Conservation (phyloP, 768 basidiomycete genomes). For the Podaxis pistillaris region DNA sequence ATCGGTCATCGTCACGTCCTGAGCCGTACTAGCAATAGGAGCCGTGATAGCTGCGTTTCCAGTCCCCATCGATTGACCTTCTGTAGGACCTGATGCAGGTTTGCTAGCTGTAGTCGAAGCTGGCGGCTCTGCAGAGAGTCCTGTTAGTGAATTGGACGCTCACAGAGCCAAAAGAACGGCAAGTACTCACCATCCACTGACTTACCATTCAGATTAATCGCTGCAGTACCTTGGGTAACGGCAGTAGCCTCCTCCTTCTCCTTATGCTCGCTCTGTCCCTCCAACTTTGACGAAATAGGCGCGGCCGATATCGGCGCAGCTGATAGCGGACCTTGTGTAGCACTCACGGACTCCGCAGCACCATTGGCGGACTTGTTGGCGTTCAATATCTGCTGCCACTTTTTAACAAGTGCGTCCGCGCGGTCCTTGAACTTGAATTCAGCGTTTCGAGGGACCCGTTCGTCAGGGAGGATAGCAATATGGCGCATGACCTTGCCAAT, state of each 20-base stretch:
- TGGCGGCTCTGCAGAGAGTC: not conserved
- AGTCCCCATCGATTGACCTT: not conserved
- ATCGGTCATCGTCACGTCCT: slow-evolving; percentile 6
- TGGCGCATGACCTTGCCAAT: slow-evolving; percentile 89
- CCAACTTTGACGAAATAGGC: slow-evolving; percentile 12
- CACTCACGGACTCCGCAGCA: not conserved
- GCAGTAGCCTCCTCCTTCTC: slow-evolving; percentile 17
- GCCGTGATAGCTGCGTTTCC: not conserved
- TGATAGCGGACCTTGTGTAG: slow-evolving; percentile 1
- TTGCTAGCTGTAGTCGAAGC: not conserved
- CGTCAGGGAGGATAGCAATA: slow-evolving; percentile 55
- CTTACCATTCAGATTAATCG: slow-evolving; percentile 35
- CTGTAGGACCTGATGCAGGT: not conserved
- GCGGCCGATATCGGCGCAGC: slow-evolving; percentile 7
- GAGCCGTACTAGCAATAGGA: not conserved
- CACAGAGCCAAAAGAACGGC: not conserved
- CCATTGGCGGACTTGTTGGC: slow-evolving; percentile 29
- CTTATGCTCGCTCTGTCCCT: not conserved
- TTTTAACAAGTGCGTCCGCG: slow-evolving; percentile 65
- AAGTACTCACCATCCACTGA: slow-evolving; percentile 16
- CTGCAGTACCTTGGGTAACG: slow-evolving; percentile 28
- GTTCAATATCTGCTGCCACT: slow-evolving; percentile 60
- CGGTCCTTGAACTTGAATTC: slow-evolving; percentile 68
- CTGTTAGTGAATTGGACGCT: not conserved
- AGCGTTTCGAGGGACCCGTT: slow-evolving; percentile 62